Conservation (phyloP, 768 basidiomycete species). For the Cystobasidium tubakii region DNA sequence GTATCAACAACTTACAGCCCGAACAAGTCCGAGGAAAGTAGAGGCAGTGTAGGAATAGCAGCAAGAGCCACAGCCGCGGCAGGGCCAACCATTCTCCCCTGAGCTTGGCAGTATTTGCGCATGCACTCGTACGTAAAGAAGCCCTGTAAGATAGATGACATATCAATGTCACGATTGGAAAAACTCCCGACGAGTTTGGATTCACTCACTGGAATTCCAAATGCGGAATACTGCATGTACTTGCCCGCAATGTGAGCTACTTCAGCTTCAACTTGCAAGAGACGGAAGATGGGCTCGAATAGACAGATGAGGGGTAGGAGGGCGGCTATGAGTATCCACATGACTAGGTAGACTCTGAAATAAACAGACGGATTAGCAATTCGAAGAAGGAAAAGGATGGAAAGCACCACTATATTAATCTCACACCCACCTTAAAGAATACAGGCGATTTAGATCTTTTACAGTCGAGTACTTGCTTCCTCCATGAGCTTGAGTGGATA, state of each 20-base stretch:
- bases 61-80: background rate
- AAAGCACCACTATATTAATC: background rate
- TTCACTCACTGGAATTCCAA: constrained; percentile 9
- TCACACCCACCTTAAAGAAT: background rate
- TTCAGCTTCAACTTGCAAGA: constrained; percentile 9
- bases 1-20: background rate
- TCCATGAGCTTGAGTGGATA: constrained; percentile 22
- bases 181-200: no score
- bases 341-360: constrained; percentile 5
- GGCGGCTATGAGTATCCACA: background rate
- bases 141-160: background rate
- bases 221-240: background rate
- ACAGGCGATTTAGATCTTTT: constrained; percentile 24
- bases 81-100: constrained; percentile 7
- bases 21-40: background rate
- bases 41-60: background rate
- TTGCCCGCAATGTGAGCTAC: constrained; percentile 5
- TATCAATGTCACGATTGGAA: no score
- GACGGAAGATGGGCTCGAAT: constrained; percentile 19
- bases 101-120: constrained; percentile 17
- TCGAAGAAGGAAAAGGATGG: background rate
- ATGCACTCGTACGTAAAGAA: constrained; percentile 5
- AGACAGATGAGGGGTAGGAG: background rate
- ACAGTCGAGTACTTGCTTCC: background rate
- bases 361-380: background rate